Base-by-base conservation (phyloP, 139 green algal species). In the Chlorella sp. region DNA sequence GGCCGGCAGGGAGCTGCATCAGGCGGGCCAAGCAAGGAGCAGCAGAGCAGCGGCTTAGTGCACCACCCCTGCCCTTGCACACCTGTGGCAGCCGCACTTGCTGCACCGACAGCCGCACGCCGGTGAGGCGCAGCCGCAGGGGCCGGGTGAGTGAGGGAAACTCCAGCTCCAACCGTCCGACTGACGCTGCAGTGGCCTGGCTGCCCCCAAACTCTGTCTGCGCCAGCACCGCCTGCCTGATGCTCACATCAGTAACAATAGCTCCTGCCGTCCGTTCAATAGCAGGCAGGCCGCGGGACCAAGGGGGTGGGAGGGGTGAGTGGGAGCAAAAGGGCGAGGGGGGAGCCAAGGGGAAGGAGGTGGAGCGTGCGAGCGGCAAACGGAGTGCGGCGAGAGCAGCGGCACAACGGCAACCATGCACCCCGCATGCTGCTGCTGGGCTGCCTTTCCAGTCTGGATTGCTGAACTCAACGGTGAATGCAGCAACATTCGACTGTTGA, bases 61-160 rank as follows among this genome's bases (percentile, higher is more conserved):
- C 40, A 15, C 39, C 32, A 16, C 26, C 79, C 60, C 60, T 26
- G 60, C 60, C 24, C 57, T 4, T 40, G 3, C n/a, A 61, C 75
- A 94, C 91, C 87, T 92, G 57, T 5, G 93, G 93, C 68, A 95
- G 68, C 34, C 73, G 76, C 12, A 91, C 83, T 85, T 95, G 93
- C 81, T 91, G 83, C 68, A 95, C 80, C 57, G 89, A 75, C 1
- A 91, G 57, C 34, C 71, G 57, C 9, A 95, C 26, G 0, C 92
- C 88, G 7, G 21, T 26, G 0, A 91, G 1, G 2, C 60, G 48
- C 2, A 95, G 37, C 21, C 77, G 34, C 30, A 95, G 40, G 34
- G 93, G 92, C 0, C 76, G 86, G 3, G 53, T 79, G 34, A 87
- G 84, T 1, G 86, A 90, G 22, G 93, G 92, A 32, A 95, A 73